Base-by-base conservation (phyloP, 768 basidiomycete species). In the Hygrophorus pudorinus region DNA sequence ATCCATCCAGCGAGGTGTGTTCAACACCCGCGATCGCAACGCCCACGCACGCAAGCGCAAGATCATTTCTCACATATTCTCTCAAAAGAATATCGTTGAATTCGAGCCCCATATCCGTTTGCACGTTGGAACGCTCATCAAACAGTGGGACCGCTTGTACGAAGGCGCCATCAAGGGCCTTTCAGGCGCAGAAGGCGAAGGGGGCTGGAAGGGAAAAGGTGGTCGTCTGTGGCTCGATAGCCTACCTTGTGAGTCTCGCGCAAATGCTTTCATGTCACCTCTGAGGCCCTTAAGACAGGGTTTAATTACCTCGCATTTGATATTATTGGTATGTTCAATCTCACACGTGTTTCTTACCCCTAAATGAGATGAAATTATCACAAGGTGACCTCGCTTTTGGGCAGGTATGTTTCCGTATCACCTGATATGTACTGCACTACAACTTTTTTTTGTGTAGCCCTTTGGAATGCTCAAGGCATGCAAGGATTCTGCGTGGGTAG, bases 21-120 rank as follows among this genome's bases (percentile, higher is more conserved):
- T 88, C 73, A 86, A 81, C 59, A 85, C 83, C 13, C 78, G 87
- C 36, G 76, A 84, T 55, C 77, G 87, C 27, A 56, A 62, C 5
- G 85, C 89, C 46, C 90, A 94, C 58, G 72, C 85, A 5, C 78
- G 90, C 34, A 94, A 92, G 64, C 80, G 89, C 65, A 94, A 94
- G 65, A 86, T 96, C 48, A 76, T 94, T 37, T 81, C 86, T 1
- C 78, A 86, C 56, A 81, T 88, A 53, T 87, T 87, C 63, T 81
- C 81, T 1, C 82, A 85, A 57, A 91, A 91, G 66, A 85, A 63
- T 44, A 87, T 94, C 3, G 58, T 86, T 47, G 85, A 88, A 52
- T 93, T 94, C 48, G 88, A 92, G 59, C 85, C 86, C 0, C 76
- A 87, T 48, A 75, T 90, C 43, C 66, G 75, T 3, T 54, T 66